phyloP scores from a whole-genome alignment of 1,284 basidiomycete genomes.

The Apiotrichum domesticum region DNA sequence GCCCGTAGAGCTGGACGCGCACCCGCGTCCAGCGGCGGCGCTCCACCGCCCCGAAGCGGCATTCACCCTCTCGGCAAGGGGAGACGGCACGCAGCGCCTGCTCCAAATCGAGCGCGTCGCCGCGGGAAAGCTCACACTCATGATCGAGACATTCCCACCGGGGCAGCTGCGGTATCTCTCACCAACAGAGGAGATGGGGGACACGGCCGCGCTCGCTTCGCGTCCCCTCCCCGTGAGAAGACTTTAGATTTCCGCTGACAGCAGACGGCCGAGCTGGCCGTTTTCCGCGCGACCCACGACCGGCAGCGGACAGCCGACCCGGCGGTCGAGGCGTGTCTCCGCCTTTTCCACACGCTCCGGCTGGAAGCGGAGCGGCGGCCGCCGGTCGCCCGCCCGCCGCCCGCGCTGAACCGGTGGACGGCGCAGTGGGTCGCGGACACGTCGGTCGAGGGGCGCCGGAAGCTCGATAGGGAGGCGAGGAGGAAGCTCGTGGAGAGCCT shows the following conservation, averaged over 20 bases:
- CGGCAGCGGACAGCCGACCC: neutral
- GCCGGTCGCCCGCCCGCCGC: no score
- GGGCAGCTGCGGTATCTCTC: neutral
- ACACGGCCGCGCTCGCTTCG: neutral
- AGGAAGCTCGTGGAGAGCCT: neutral
- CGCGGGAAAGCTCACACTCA: neutral
- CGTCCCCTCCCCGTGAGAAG: neutral
- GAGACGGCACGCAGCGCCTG: neutral
- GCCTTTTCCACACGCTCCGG: neutral
- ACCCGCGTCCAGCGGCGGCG: no score
- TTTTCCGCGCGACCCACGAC: neutral
- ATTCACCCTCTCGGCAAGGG: no score
- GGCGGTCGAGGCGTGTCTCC: neutral
- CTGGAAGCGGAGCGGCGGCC: neutral
- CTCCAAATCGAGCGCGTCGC: neutral
- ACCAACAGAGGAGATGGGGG: no score
- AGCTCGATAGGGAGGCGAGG: neutral
- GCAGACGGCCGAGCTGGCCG: neutral
- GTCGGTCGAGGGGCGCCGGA: neutral
- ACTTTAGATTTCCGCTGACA: neutral
- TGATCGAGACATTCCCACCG: neutral
- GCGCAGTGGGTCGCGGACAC: neutral
- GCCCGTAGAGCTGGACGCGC: no score
- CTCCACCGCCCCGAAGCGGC: no score
- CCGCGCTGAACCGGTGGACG: neutral